Evolutionary conservation across 495 filamentous ascomycete genomes (phyloP), one percentile per base, ranked within the genome.

Genomic region (Rostrohypoxylon terebratum): DNA sequence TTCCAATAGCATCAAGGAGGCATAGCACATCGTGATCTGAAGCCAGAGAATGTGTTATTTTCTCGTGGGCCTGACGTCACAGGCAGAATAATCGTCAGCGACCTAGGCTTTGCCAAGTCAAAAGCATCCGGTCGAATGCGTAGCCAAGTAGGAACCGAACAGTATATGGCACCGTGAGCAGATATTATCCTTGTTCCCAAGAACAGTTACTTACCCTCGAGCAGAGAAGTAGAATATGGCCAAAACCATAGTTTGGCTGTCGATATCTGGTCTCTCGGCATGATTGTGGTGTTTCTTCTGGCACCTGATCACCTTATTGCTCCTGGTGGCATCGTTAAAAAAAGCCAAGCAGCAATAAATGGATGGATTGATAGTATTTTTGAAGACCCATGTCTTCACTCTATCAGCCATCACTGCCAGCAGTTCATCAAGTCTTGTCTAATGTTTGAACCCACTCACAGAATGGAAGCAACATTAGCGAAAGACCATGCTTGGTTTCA

Each of bases 11-110:
- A 98, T 78, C 80, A 86, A 50, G 91, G 91, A 63, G 90, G 90
- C 45, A 83, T 97, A 60, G 94, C 91, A 68, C 95, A 97, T 78
- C 91, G 95, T 50, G 95, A 98, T 75, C 92, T 97, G 81, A 97
- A 98, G 81, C 93, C 92, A 4, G 95, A 98, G 82, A 98, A 98
- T 78, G 91, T 98, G 66, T 93, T 98, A 73, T 79, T 81, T 21
- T 84, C 95, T 38, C 90, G 86, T 48, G 87, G 92, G 1, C 82
- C 86, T 7, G 78, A 76, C 33, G 70, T 80, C 34, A 80, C 81
- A 2, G 78, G 85, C 42, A 79, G 93, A 25, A 81, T 94, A 18
- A 85, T 94, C 0, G 80, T 96, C 21, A 90, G 90, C 0, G 93
- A 96, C 73, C 92, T 96, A 77, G 93, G 93, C 8, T 84, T 87